Percentiles rank a stretch among this genome's conserved stretches.
These are phyloP conservation scores for Meyerozyma carpophila DNA, from an alignment of 1,139 yeast genomes.

Conservation along the genomic window DNA sequence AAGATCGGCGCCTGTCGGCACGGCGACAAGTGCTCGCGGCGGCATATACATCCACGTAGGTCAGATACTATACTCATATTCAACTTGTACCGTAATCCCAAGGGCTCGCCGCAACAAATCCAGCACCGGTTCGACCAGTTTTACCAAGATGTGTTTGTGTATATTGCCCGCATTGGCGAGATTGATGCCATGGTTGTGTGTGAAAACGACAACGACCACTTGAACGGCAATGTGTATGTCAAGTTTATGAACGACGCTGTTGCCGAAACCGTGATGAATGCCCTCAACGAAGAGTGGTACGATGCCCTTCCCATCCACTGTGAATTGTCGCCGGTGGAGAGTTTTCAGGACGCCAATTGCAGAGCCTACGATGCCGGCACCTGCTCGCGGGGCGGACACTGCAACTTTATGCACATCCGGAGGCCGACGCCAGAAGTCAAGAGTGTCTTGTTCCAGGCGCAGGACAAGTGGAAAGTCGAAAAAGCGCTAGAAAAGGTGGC, in stretches of 20 bases:
- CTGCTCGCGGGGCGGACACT: constrained; percentile 75
- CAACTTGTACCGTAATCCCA: constrained; percentile 68
- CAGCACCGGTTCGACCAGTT: constrained; percentile 57
- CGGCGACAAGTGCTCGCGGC: constrained; percentile 82
- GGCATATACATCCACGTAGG: constrained; percentile 64
- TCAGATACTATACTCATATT: constrained; percentile 66
- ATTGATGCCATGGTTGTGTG: constrained; percentile 68
- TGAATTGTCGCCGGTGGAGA: constrained; percentile 73
- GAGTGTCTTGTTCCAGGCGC: constrained; percentile 32
- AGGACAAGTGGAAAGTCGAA: constrained; percentile 24
- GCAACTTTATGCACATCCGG: constrained; percentile 83
- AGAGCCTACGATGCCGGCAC: constrained; percentile 55
- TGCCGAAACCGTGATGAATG: constrained; percentile 57
- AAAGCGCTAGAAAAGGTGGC: constrained; percentile 10
- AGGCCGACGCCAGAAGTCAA: constrained; percentile 46
- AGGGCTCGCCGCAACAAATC: constrained; percentile 34
- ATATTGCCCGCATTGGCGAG: constrained; percentile 61
- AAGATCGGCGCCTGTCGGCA: constrained; percentile 94
- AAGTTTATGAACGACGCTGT: constrained; percentile 49
- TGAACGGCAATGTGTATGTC: constrained; percentile 82
- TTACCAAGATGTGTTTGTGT: constrained; percentile 69
- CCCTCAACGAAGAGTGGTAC: constrained; percentile 78
- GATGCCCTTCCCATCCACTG: constrained; percentile 75
- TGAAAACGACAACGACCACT: constrained; percentile 74
- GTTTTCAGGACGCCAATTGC: constrained; percentile 72